Evolutionary conservation across 169 alveolate species (phyloP).

Genomic region (Plasmodium billcollinsi): DNA sequence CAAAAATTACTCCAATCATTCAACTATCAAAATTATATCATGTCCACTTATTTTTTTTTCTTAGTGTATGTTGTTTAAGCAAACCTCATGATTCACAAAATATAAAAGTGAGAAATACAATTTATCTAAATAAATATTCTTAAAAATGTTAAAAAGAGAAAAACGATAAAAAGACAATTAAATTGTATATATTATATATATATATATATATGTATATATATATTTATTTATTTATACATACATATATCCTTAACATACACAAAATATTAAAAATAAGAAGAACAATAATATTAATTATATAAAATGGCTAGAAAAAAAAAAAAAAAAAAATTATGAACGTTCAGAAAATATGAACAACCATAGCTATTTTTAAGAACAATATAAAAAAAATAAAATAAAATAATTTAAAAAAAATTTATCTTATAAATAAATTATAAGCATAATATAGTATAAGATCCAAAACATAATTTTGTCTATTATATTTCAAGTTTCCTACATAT

Average conservation of each 20-base stretch:
- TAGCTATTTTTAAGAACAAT: conserved; percentile 6
- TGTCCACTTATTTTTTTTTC: neutral
- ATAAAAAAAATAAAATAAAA: conserved; percentile 7
- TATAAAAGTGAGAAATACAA: conserved; percentile 10
- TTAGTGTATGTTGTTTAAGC: conserved; percentile 11
- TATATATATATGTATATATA: neutral
- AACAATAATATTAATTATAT: neutral
- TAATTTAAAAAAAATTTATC: neutral
- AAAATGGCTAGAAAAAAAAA: conserved; percentile 28
- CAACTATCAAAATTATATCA: neutral
- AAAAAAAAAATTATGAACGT: conserved; percentile 52
- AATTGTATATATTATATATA: conserved; percentile 1
- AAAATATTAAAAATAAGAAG: neutral
- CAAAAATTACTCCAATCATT: neutral
- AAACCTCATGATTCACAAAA: conserved; percentile 7
- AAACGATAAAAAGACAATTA: conserved; percentile 12
- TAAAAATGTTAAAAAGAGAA: conserved; percentile 4
- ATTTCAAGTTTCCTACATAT: too few relatives aligned
- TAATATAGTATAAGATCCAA: too few relatives aligned
- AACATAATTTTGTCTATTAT: too few relatives aligned
- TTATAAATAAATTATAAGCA: too few relatives aligned
- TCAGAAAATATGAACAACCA: conserved; percentile 25
- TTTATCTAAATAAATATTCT: conserved; percentile 3
- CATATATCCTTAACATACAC: neutral
- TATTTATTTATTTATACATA: neutral